Evolutionary conservation across 371 early-diverging fungal genomes (phyloP), one percentile per base, ranked within the genome.

Genomic region (Blakeslea trispora): DNA sequence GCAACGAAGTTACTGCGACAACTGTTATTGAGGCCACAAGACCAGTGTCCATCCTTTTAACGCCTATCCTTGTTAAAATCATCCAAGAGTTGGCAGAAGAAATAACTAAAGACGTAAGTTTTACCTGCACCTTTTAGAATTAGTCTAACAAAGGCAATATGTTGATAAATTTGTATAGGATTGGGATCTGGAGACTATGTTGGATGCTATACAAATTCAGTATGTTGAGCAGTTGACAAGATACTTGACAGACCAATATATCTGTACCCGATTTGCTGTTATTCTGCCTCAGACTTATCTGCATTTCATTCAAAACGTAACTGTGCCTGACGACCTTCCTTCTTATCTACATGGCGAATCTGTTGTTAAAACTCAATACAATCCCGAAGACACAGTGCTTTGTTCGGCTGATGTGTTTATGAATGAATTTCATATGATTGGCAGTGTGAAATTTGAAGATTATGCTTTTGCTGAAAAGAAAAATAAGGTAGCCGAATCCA

Each of bases 241-340:
- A 15, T 77, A 79, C 40, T 57, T 82, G n/a, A 79, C 81, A 6
- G 79, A 82, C 18, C 75, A 81, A 45, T 79, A 69, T 42, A 63
- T 76, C 5, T 74, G 72, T 24, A 76, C 75, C 19, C 81, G 79
- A 41, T 80, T 88, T 55, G 74, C 84, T 0, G 67, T 88, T 10
- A 77, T 76, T 44, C 57, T 87, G 8, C 89, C 90, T 1, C 72
- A 76, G 28, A 68, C 89, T 0, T 84, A 89, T 53, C 59, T 90
- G 3, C 87, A 87, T 10, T 85, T 84, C 50, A 88, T 92, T 46
- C 91, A 92, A 68, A 91, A 92, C 57, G 89, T 87, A 18, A 76
- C 84, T 67, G 73, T 91, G 32, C 90, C 91, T 0, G 90, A 88
- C 46, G 84, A 85, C 28, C 58, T 85, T 14, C 82, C 84, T 9